These are phyloP conservation scores for Blumeria hordei DNA, from an alignment of 2,329 filamentous ascomycete species.

Conservation along the genomic window DNA sequence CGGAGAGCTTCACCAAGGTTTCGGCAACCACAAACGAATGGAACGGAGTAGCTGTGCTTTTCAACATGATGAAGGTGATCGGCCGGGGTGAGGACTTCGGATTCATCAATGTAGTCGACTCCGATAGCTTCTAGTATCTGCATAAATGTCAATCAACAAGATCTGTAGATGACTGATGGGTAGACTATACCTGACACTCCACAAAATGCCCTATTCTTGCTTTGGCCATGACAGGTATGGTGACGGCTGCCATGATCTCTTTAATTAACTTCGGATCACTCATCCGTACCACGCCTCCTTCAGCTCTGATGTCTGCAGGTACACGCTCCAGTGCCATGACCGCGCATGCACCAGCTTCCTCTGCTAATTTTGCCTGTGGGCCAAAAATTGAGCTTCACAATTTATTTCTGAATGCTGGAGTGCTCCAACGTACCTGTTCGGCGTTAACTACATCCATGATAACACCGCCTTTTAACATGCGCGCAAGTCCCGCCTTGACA, in stretches of 20 bases:
- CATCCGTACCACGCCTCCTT: slow-evolving; percentile 93
- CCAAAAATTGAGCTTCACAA: slow-evolving; percentile 3
- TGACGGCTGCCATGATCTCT: slow-evolving; percentile 83
- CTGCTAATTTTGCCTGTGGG: slow-evolving; percentile 66
- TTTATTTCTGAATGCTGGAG: not conserved
- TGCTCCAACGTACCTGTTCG: slow-evolving; percentile 32
- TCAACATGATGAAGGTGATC: slow-evolving; percentile 80
- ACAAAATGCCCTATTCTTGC: slow-evolving; percentile 94
- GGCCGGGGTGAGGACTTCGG: slow-evolving; percentile 87
- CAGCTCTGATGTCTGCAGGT: slow-evolving; percentile 76
- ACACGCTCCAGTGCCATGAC: slow-evolving; percentile 98
- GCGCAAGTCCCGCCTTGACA: slow-evolving; percentile 83
- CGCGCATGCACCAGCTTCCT: slow-evolving; percentile 83
- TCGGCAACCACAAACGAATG: slow-evolving; percentile 91
- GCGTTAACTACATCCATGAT: slow-evolving; percentile 98
- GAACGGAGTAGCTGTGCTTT: slow-evolving; percentile 59
- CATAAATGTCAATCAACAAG: not conserved
- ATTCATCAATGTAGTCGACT: slow-evolving; percentile 96
- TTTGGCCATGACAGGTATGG: slow-evolving; percentile 98
- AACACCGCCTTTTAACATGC: slow-evolving; percentile 97
- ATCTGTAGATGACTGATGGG: not conserved
- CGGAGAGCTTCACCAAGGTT: slow-evolving; percentile 84
- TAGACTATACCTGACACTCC: slow-evolving; percentile 50
- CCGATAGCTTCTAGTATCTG: slow-evolving; percentile 84
- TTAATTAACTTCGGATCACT: slow-evolving; percentile 85